These are phyloP conservation scores for Salix purpurea DNA, from an alignment of 345 rosid genomes.

Conservation along the genomic window DNA sequence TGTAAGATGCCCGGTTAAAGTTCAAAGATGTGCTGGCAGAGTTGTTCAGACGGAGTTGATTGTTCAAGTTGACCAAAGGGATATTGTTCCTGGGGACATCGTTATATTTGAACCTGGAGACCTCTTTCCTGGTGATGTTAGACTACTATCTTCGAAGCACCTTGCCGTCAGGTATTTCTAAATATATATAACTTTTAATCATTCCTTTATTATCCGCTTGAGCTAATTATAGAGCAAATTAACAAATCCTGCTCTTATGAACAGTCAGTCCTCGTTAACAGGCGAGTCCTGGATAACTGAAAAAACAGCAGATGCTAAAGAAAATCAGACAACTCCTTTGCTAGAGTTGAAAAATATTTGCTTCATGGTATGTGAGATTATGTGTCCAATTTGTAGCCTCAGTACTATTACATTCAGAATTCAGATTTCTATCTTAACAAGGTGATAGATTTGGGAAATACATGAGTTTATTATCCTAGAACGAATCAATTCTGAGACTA, in stretches of 20 bases:
- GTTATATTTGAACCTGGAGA: constrained; percentile 66
- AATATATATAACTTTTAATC: neutral
- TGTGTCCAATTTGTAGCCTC: too few relatives aligned
- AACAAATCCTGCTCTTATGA: constrained; percentile 25
- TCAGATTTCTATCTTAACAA: too few relatives aligned
- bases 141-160: constrained; percentile 58
- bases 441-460: too few relatives aligned
- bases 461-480: too few relatives aligned
- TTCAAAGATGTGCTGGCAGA: constrained; percentile 73
- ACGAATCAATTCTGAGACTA: too few relatives aligned
- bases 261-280: constrained; percentile 72
- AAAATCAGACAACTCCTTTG: constrained; percentile 50
- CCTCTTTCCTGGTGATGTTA: constrained; percentile 70
- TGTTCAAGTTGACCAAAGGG: constrained; percentile 69
- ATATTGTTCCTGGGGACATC: constrained; percentile 69
- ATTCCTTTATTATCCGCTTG: constrained; percentile 3
- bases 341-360: constrained; percentile 65
- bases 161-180: constrained; percentile 55
- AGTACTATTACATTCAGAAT: too few relatives aligned
- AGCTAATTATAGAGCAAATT: constrained; percentile 10
- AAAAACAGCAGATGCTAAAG: constrained; percentile 53
- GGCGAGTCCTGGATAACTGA: constrained; percentile 62
- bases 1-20: constrained; percentile 58
- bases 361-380: constrained; percentile 49
- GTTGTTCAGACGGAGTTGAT: constrained; percentile 59